Conservation (phyloP, 2,329 filamentous ascomycete species). For the Zymoseptoria ardabiliae region DNA sequence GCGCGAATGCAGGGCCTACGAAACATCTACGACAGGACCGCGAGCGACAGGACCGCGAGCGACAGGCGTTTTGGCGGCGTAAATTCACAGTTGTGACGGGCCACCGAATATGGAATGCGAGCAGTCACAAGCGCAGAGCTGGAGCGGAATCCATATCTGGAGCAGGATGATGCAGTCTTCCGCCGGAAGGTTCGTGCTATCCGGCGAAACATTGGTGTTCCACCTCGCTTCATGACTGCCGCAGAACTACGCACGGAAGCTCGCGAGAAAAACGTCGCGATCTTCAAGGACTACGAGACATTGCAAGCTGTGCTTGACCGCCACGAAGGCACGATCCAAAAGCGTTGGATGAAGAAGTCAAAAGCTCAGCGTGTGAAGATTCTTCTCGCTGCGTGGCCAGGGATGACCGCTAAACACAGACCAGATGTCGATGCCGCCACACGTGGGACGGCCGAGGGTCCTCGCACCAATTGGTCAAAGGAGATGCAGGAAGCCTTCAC, state of each 20-base stretch:
- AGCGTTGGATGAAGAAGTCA: conserved; percentile 11
- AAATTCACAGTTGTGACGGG: no score
- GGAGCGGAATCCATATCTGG: no score
- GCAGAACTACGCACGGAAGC: neutral
- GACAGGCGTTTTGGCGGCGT: no score
- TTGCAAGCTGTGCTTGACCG: conserved; percentile 3
- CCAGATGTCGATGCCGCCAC: conserved; percentile 5
- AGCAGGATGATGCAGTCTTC: no score
- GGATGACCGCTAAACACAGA: conserved; percentile 1
- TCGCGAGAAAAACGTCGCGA: neutral
- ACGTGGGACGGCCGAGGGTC: neutral
- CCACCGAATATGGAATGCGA: no score
- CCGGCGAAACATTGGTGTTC: no score
- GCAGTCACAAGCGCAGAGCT: no score
- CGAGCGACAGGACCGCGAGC: no score
- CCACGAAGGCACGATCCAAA: conserved; percentile 5
- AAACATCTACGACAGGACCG: no score
- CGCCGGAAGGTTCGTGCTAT: no score
- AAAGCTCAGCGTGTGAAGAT: conserved; percentile 7
- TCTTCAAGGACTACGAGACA: conserved; percentile 4
- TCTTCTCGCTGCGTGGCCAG: conserved; percentile 5
- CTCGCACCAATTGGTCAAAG: neutral
- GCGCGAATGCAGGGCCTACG: no score
- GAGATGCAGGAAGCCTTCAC: neutral
- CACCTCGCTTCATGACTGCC: no score